Evolutionary conservation across 75 land plant genomes (phyloP), one percentile per base, ranked within the genome.

Genomic region (Isoetes taiwanensis): DNA sequence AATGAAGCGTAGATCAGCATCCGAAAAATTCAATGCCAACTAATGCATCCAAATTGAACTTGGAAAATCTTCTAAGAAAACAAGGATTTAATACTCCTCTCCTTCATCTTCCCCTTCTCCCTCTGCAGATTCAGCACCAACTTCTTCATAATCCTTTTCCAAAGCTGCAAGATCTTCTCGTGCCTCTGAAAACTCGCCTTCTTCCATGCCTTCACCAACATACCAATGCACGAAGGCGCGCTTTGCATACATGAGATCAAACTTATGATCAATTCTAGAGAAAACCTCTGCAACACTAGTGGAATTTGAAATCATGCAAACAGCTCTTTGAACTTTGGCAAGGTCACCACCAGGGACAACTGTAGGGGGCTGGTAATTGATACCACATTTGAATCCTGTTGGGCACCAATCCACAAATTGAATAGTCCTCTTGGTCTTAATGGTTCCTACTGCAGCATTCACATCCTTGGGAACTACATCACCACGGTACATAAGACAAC

Each of bases 191-290:
- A 79, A 75, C 72, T 79, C 82, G 2, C 78, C 57, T n/a, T 55
- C 30, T 32, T 11, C 52, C 46, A 55, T 55, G 4, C 61, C 61
- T 40, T 58, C 61, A 8, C 50, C 61, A 2, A 58, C 61, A 19
- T 58, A 58, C 61, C 61, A 58, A 53, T 48, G 61, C 12, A 58
- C 61, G 39, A 58, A 58, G 26, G 61, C 58, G 24, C 39, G 9
- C 39, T 37, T 37, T 9, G 39, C 39, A 37, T 9, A 37, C 80
- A 78, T 78, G 37, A 74, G 74, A 50, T 79, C 78, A 38, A 79
- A 79, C 67, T 76, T 79, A 64, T 80, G 85, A 37, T 80, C 77
- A 57, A 82, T 80, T 55, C 79, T 83, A 0, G 80, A 65, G 58
- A 80, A 82, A 48, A 80, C 85, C 53, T 82, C 85, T 0, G 58